Conservation (phyloP, 164 flowering plant species). For the Saururus chinensis region DNA sequence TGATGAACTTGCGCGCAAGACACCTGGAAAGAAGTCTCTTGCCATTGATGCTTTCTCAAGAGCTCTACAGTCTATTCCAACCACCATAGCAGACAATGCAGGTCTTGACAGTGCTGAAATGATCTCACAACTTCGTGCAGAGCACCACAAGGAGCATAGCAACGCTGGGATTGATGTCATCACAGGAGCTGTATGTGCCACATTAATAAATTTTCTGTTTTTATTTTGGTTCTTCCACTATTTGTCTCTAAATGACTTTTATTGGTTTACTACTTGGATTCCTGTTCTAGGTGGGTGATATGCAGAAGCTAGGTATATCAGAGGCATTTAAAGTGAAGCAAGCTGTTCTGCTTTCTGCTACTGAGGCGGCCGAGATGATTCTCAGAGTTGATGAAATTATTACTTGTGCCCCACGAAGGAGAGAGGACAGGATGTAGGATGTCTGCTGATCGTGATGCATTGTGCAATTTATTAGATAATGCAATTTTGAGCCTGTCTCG, state of each 20-base stretch:
- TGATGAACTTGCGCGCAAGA: constrained; percentile 82
- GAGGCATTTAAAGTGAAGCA: constrained; percentile 97
- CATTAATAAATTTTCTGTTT: not conserved
- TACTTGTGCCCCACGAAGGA: constrained; percentile 88
- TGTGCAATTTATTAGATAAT: not conserved
- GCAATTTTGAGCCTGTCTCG: not conserved
- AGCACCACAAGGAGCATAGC: constrained; percentile 80
- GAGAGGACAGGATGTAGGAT: constrained; percentile 83
- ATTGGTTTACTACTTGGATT: not conserved
- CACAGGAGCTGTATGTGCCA: constrained; percentile 69
- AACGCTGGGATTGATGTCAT: constrained; percentile 91
- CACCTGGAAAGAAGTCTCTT: constrained; percentile 94
- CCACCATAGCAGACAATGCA: constrained; percentile 93
- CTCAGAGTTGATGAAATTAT: constrained; percentile 97
- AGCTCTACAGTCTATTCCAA: constrained; percentile 84
- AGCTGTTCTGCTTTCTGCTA: constrained; percentile 88
- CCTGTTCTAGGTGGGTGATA: constrained; percentile 73
- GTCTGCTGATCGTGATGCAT: not conserved
- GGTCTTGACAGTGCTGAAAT: constrained; percentile 96
- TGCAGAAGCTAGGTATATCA: constrained; percentile 78
- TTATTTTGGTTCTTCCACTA: not conserved
- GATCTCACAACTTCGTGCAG: constrained; percentile 90
- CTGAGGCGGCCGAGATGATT: constrained; percentile 98
- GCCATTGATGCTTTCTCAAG: constrained; percentile 94
- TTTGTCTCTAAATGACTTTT: not conserved